A percentile compares a stretch with the other conserved stretches of the same genome.
Evolutionary conservation across 495 filamentous ascomycete species (phyloP).

Genomic region (Lepraria neglecta): DNA sequence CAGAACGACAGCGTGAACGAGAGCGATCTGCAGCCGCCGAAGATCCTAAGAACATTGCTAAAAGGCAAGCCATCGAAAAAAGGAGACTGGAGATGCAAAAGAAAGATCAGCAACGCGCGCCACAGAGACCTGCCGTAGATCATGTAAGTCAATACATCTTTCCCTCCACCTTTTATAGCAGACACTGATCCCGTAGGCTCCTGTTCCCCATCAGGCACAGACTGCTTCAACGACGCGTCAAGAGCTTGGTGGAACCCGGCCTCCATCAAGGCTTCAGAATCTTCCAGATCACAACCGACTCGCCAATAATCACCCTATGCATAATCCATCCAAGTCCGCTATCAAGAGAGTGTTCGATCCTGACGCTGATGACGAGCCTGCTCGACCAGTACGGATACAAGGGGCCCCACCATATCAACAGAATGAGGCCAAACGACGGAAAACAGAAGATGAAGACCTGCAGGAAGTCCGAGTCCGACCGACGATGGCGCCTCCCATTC

Average conservation of each 20-base stretch:
- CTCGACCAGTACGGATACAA: conserved; percentile 38
- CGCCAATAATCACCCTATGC: conserved; percentile 39
- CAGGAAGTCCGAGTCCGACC: conserved; percentile 40
- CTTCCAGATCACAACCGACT: conserved; percentile 44
- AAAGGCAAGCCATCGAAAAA: conserved; percentile 62
- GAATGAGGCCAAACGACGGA: conserved; percentile 50
- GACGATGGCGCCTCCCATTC: conserved; percentile 74
- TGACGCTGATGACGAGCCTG: conserved; percentile 43
- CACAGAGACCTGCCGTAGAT: conserved; percentile 37
- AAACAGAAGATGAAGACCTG: conserved; percentile 53
- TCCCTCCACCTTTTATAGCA: background rate
- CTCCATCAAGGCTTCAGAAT: conserved; percentile 50
- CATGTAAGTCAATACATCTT: conserved; percentile 31
- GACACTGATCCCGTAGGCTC: conserved; percentile 26
- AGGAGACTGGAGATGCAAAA: conserved; percentile 60
- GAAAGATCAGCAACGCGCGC: conserved; percentile 47
- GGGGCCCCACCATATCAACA: conserved; percentile 41
- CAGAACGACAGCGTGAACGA: conserved; percentile 40
- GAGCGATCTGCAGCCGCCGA: conserved; percentile 41
- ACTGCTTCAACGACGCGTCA: conserved; percentile 36
- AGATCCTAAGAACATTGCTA: conserved; percentile 60
- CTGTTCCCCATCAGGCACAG: conserved; percentile 40
- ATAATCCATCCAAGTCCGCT: conserved; percentile 57
- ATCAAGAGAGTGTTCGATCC: conserved; percentile 52
- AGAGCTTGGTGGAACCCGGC: conserved; percentile 47